Conservation (phyloP, 352 stramenopile species). For the Globisporangium apiculatum region DNA sequence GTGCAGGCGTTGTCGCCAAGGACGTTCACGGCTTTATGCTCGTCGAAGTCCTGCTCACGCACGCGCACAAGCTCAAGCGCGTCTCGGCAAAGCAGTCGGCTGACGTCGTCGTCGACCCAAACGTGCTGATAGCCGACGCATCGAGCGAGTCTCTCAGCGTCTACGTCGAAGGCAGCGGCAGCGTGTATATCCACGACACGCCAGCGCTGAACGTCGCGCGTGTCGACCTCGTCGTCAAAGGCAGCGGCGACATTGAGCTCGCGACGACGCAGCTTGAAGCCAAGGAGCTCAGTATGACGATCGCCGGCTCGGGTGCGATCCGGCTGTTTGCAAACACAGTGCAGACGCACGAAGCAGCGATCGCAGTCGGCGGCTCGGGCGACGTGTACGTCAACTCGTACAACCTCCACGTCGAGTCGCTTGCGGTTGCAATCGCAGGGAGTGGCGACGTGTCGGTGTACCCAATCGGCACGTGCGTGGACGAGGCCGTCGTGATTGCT, state of each 20-base stretch:
- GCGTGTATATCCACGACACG: background rate
- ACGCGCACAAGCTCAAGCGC: too few relatives aligned
- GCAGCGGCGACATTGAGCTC: constrained; percentile 23
- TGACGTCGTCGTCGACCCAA: too few relatives aligned
- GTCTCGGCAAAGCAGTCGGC: too few relatives aligned
- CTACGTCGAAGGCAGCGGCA: background rate
- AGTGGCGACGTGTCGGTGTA: constrained; percentile 35
- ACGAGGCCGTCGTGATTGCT: constrained; percentile 38
- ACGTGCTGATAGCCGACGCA: background rate
- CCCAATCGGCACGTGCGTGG: constrained; percentile 27
- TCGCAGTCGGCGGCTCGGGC: constrained; percentile 13
- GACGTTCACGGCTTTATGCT: background rate
- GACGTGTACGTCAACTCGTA: constrained; percentile 12
- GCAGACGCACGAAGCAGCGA: constrained; percentile 8
- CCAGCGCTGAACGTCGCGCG: background rate
- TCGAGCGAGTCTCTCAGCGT: background rate
- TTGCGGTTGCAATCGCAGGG: constrained; percentile 24
- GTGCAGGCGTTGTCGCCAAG: background rate
- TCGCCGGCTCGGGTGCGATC: constrained; percentile 7
- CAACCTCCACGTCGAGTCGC: constrained; percentile 15
- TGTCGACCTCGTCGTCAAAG: constrained; percentile 1
- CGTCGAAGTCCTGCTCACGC: background rate
- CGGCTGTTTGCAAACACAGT: constrained; percentile 12
- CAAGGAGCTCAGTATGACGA: too few relatives aligned
- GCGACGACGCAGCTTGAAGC: constrained; percentile 11